These are phyloP conservation scores for Backusella parvicylindrica DNA, from an alignment of 192 early-diverging fungal species.

Conservation along the genomic window DNA sequence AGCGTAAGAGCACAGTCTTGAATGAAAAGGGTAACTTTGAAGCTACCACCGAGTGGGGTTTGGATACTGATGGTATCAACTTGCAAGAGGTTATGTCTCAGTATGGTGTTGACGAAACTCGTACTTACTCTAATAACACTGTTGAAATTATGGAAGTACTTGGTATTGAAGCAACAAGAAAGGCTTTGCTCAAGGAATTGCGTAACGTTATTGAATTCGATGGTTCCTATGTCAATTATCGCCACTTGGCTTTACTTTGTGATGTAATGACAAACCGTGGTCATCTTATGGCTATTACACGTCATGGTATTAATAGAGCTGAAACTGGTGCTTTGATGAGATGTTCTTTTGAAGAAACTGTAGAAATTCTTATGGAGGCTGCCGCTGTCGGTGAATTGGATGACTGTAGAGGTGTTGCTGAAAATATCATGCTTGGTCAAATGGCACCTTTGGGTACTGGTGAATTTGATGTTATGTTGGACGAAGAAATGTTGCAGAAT, in stretches of 20 bases:
- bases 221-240: conserved; percentile 97
- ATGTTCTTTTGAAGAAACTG: conserved; percentile 98
- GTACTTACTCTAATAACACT: conserved; percentile 90
- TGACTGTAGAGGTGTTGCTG: conserved; percentile 94
- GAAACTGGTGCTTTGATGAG: conserved; percentile 93
- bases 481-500: conserved; percentile 85
- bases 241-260: conserved; percentile 91
- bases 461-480: conserved; percentile 88
- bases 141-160: conserved; percentile 89
- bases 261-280: conserved; percentile 97
- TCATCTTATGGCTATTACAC: conserved; percentile 92
- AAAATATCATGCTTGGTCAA: conserved; percentile 97
- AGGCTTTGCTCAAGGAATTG: conserved; percentile 83
- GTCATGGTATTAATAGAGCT: conserved; percentile 94
- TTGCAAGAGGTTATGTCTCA: conserved; percentile 82
- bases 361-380: conserved; percentile 96
- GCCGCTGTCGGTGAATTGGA: conserved; percentile 87
- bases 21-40: conserved; percentile 63
- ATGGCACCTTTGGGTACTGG: conserved; percentile 95
- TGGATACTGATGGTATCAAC: conserved; percentile 95
- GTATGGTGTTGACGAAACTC: conserved; percentile 75
- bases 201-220: conserved; percentile 93
- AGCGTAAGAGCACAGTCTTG: conserved; percentile 45
- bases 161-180: conserved; percentile 96
- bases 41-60: conserved; percentile 64